Base-by-base conservation (phyloP, 257 asterid genomes). In the Primulina huaijiensis region DNA sequence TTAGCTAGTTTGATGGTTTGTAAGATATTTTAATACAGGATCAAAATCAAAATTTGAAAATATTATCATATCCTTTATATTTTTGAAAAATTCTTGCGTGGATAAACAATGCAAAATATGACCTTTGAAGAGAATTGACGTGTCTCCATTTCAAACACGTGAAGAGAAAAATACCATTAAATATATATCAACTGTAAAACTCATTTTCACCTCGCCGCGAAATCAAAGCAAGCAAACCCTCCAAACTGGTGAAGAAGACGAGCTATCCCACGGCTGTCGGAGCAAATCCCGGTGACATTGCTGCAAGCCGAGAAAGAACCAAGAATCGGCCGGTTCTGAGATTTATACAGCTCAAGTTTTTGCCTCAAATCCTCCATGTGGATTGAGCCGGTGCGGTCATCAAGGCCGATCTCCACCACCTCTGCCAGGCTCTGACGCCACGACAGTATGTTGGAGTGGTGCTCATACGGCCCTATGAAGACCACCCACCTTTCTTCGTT, bases 271-370 rank as follows among this genome's bases (percentile, higher is more conserved):
- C 83, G 70, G 0, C 92, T 87, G 65, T 87, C 80, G 0, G 92
- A 72, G 9, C 59, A 30, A 30, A 83, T 76, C n/a, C 96, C 96
- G 34, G 90, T 83, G 43, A 89, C 95, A 37, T 89, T 89, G 71
- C 95, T 89, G 40, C 96, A 89, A 40, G 92, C 96, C 2, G 96
- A 89, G 83, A 89, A 87, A 0, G 96, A 87, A 0, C 92, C 92
- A 16, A 89, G 81, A 65, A 89, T 70, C 0, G 84, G 89, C 21
- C 92, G 76, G 34, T 81, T 80, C 29, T 46, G 71, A 1, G 72
- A 37, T 58, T 59, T 71, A 3, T 81, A 87, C 1, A 46, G 68
- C 35, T 73, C 75, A 4, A 89, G 83, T 16, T 82, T 79, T 8
- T 16, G 17, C n/a, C 74, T 79, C 64, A 89, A 40, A 0, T 73